Percentiles rank a stretch among this genome's conserved stretches.
phyloP scores from a whole-genome alignment of 192 early-diverging fungal species.

The Linderina pennispora region DNA sequence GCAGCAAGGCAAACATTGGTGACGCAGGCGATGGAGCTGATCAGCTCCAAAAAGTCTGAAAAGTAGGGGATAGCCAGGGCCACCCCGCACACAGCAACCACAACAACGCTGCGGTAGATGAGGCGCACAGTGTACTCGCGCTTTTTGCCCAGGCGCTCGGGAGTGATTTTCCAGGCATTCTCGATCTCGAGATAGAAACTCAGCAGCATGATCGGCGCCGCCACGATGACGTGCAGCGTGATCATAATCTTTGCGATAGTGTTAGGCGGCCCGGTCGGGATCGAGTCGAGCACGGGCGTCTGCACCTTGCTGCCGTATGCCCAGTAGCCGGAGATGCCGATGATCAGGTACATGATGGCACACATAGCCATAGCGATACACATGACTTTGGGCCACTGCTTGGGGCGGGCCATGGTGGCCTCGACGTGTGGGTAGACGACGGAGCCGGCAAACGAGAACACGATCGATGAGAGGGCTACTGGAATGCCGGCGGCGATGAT shows the following conservation, averaged over 20 bases:
- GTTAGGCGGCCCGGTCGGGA: constrained; percentile 53
- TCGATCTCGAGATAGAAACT: constrained; percentile 64
- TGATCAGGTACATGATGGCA: constrained; percentile 58
- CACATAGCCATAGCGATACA: constrained; percentile 52
- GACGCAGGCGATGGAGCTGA: constrained; percentile 68
- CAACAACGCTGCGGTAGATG: constrained; percentile 49
- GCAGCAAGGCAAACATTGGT: constrained; percentile 67
- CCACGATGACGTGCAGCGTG: constrained; percentile 70
- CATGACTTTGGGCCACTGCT: constrained; percentile 59
- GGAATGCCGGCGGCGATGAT: constrained; percentile 48
- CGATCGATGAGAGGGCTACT: constrained; percentile 60
- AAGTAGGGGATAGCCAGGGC: constrained; percentile 70
- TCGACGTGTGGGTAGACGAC: constrained; percentile 79
- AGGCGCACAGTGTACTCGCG: constrained; percentile 50
- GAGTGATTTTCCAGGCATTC: constrained; percentile 46
- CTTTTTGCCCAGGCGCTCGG: constrained; percentile 29
- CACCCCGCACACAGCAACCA: constrained; percentile 49
- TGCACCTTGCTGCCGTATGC: constrained; percentile 58
- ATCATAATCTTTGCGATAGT: constrained; percentile 66
- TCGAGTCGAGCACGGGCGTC: constrained; percentile 61
- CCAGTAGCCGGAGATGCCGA: constrained; percentile 62
- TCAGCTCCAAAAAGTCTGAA: constrained; percentile 65
- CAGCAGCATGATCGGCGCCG: constrained; percentile 69
- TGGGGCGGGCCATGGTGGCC: constrained; percentile 62
- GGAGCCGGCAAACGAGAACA: constrained; percentile 70